These are phyloP conservation scores for Clathrospora elynae DNA, from an alignment of 2,329 filamentous ascomycete genomes.

Conservation along the genomic window DNA sequence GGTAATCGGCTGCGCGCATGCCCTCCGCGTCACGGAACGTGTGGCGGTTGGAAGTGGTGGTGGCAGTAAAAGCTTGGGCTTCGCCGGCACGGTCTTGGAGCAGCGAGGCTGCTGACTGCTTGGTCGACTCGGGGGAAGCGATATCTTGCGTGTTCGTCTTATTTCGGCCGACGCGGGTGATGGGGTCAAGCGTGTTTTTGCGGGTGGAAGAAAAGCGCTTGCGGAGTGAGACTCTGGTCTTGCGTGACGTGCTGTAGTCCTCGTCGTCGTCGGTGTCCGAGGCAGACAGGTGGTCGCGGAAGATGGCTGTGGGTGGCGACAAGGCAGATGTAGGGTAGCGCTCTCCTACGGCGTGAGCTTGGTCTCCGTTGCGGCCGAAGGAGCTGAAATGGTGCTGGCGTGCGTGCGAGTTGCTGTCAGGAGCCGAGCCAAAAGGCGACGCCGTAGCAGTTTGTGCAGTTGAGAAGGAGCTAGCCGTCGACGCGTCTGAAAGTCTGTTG, in stretches of 20 bases:
- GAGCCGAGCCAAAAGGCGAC: conserved; percentile 20
- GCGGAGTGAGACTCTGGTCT: conserved; percentile 29
- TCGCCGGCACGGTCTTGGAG: conserved; percentile 29
- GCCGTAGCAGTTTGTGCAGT: conserved; percentile 19
- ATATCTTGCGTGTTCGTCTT: conserved; percentile 22
- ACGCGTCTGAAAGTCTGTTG: conserved; percentile 35
- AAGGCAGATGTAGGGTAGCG: conserved; percentile 56
- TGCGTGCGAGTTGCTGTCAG: conserved; percentile 20
- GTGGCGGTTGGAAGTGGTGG: conserved; percentile 26
- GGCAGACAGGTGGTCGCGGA: conserved; percentile 31
- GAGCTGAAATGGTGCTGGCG: conserved; percentile 27
- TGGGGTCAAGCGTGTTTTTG: conserved; percentile 19
- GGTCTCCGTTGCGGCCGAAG: conserved; percentile 32
- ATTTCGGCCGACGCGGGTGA: conserved; percentile 16
- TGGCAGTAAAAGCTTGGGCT: conserved; percentile 21
- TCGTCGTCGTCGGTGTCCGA: conserved; percentile 40
- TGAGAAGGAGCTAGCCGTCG: conserved; percentile 29
- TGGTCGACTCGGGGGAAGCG: conserved; percentile 18
- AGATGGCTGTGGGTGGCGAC: conserved; percentile 47
- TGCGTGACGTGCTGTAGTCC: conserved; percentile 26
- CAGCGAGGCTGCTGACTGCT: conserved; percentile 15
- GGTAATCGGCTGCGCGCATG: conserved; percentile 30
- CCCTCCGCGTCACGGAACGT: conserved; percentile 35
- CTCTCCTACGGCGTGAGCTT: conserved; percentile 51
- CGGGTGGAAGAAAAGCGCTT: conserved; percentile 32